Evolutionary conservation across 192 early-diverging fungal genomes (phyloP), one percentile per base, ranked within the genome.

Genomic region (Rhizophagus prolifer): DNA sequence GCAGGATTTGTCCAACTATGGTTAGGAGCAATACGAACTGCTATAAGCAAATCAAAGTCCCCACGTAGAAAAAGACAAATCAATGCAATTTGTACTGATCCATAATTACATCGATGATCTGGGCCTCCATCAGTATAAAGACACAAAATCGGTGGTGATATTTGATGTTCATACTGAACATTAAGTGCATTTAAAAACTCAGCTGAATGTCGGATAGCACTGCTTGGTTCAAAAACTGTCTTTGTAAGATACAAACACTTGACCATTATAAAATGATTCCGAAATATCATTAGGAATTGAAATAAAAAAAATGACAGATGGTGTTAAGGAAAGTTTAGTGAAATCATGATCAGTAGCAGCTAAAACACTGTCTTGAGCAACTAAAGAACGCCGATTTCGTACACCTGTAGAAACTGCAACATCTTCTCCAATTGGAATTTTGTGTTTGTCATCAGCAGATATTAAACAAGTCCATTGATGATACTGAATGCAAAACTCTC

Each of bases 31-130:
- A 28, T 63, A 63, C 3, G 12, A 63, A 63, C 28, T 63, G 61
- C 61, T 31, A 30, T 30, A 30, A 63, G 61, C 3, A 63, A 10
- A 63, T 63, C 14, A 63, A 63, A 63, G 31, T 63, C 3, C 16
- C 10, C 14, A 28, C 10, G 0, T 31, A 63, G 47, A 63, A 63
- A 63, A 63, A 63, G 61, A 63, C 61, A 28, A 2, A 63, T 28
- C 14, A 63, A 63, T 63, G 61, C 28, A 63, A 63, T 63, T 12
- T 63, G 26, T 63, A 63, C 61, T 63, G 25, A 63, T 28, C 61
- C 25, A 28, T 63, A 63, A 30, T 63, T 63, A 63, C 61, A 63
- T 0, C 4, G 26, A 3, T 63, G 61, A 0, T 63, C 61, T 28
- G 10, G 61, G 1, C 61, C 61, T 63, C 26, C 25, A 30, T 63